Percentiles rank a stretch among this genome's conserved stretches.
These are phyloP conservation scores for Mortierella sp. DNA, from an alignment of 371 early-diverging fungal species.

Conservation along the genomic window DNA sequence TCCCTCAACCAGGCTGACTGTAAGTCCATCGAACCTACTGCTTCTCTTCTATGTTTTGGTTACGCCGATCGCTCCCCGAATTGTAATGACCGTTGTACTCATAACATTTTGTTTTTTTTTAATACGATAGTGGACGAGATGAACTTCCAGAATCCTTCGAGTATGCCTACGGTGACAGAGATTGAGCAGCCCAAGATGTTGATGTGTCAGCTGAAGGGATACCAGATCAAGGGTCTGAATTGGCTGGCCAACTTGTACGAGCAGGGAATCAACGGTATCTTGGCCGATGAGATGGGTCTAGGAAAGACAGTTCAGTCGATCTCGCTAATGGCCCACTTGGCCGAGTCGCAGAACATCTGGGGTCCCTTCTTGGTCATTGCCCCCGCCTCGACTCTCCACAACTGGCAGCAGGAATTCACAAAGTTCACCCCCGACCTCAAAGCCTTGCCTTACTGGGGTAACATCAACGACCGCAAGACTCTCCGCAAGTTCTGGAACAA, in stretches of 20 bases:
- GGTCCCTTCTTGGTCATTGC: slow-evolving; percentile 98
- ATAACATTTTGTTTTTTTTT: background rate
- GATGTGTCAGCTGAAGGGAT: slow-evolving; percentile 90
- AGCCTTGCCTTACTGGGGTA: slow-evolving; percentile 95
- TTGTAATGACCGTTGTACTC: background rate
- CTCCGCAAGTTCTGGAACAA: slow-evolving; percentile 89
- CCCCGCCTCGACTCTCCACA: slow-evolving; percentile 96
- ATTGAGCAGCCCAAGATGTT: slow-evolving; percentile 91
- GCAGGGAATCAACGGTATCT: slow-evolving; percentile 97
- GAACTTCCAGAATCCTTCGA: slow-evolving; percentile 89
- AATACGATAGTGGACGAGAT: slow-evolving; percentile 73
- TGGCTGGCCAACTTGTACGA: slow-evolving; percentile 98
- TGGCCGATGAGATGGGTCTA: slow-evolving; percentile 88
- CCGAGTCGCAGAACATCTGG: slow-evolving; percentile 91
- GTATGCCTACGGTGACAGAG: slow-evolving; percentile 78
- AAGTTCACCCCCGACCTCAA: slow-evolving; percentile 93
- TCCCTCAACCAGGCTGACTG: slow-evolving; percentile 67
- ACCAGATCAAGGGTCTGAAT: slow-evolving; percentile 98
- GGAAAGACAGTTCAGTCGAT: slow-evolving; percentile 96
- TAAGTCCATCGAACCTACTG: too few species aligned
- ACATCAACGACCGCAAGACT: slow-evolving; percentile 87
- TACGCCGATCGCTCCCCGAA: too few species aligned
- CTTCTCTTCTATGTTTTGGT: too few species aligned
- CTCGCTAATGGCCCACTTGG: slow-evolving; percentile 91
- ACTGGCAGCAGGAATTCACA: slow-evolving; percentile 97